Conservation (phyloP, 2,329 filamentous ascomycete species). For the Aspergillus fumigatiaffinis region DNA sequence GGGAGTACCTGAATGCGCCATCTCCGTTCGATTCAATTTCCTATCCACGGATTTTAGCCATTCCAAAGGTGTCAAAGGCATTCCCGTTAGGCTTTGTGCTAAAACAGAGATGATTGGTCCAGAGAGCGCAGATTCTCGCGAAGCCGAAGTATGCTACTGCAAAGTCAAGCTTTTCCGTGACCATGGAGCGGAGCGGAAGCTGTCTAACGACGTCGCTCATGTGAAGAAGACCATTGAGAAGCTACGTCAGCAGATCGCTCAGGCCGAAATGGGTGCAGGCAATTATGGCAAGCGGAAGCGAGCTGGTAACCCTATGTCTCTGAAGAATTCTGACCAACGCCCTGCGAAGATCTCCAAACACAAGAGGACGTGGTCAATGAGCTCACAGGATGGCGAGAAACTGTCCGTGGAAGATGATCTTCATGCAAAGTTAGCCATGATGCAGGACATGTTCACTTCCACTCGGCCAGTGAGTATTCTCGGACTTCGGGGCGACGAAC, state of each 20-base stretch:
- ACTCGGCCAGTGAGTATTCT: slow-evolving; percentile 41
- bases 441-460: slow-evolving; percentile 48
- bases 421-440: slow-evolving; percentile 39
- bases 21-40: slow-evolving; percentile 96
- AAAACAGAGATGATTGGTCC: slow-evolving; percentile 71
- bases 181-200: slow-evolving; percentile 89
- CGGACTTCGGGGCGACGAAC: slow-evolving; percentile 40
- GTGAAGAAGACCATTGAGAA: slow-evolving; percentile 97
- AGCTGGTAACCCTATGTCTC: slow-evolving; percentile 49
- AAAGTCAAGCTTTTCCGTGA: slow-evolving; percentile 97
- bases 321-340: slow-evolving; percentile 49
- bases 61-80: slow-evolving; percentile 97
- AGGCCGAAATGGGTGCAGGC: slow-evolving; percentile 61
- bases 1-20: slow-evolving; percentile 69
- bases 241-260: slow-evolving; percentile 85
- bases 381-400: slow-evolving; percentile 55
- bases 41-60: slow-evolving; percentile 98
- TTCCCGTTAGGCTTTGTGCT: slow-evolving; percentile 85
- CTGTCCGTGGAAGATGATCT: slow-evolving; percentile 42
- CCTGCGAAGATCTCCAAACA: slow-evolving; percentile 85
- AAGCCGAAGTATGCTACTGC: slow-evolving; percentile 83
- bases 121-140: slow-evolving; percentile 44
- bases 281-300: slow-evolving; percentile 60
- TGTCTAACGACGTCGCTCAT: slow-evolving; percentile 90
- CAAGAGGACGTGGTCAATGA: slow-evolving; percentile 93